Conservation (phyloP, 2,329 filamentous ascomycete genomes). For the Bertia moriformis region DNA sequence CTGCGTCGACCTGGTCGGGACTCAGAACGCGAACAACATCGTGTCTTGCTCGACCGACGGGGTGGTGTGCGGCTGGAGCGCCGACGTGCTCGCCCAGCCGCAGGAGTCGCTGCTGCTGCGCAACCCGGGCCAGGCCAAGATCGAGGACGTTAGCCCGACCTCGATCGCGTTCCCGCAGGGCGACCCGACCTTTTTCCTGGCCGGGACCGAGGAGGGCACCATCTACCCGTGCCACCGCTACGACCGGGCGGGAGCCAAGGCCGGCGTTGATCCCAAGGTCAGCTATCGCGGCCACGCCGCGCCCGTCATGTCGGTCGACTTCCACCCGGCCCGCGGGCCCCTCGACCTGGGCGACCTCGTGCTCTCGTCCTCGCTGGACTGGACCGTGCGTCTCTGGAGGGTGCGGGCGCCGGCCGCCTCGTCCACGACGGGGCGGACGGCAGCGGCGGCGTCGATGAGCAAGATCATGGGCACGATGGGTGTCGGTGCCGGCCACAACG, state of each 20-base stretch:
- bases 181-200: slow-evolving; percentile 93
- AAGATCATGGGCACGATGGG: background rate
- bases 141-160: slow-evolving; percentile 86
- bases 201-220: slow-evolving; percentile 88
- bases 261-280: slow-evolving; percentile 78
- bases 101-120: slow-evolving; percentile 83
- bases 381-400: slow-evolving; percentile 96
- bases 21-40: slow-evolving; percentile 97
- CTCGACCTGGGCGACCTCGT: slow-evolving; percentile 90
- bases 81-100: slow-evolving; percentile 93
- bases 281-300: slow-evolving; percentile 82
- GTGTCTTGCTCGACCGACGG: slow-evolving; percentile 94
- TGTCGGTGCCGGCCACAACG: no score
- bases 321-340: slow-evolving; percentile 82
- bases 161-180: slow-evolving; percentile 89
- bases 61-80: slow-evolving; percentile 90
- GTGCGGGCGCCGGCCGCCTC: slow-evolving; percentile 71
- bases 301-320: slow-evolving; percentile 90
- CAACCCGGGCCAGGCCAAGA: slow-evolving; percentile 72
- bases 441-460: background rate
- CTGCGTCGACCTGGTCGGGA: slow-evolving; percentile 86
- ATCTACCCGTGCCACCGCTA: slow-evolving; percentile 96
- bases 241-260: slow-evolving; percentile 85
- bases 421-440: slow-evolving; percentile 35
- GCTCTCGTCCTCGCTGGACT: slow-evolving; percentile 82